A percentile compares a stretch with the other conserved stretches of the same genome.
These are phyloP conservation scores for Aristolochia californica DNA, from an alignment of 164 flowering plant species.

Conservation along the genomic window DNA sequence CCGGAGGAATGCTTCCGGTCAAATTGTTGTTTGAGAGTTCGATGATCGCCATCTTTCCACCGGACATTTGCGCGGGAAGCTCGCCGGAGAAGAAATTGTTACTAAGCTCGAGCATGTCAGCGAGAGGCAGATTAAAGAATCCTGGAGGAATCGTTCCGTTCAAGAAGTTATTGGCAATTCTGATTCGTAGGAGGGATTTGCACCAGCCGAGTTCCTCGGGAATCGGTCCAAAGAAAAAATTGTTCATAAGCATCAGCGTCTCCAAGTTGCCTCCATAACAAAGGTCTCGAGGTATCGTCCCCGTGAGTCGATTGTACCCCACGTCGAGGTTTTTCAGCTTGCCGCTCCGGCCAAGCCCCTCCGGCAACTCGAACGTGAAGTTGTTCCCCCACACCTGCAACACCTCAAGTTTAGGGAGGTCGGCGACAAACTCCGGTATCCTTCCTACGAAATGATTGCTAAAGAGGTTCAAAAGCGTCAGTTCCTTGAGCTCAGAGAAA, in stretches of 20 bases:
- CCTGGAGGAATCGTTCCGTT: slow-evolving; percentile 70
- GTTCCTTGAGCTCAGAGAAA: slow-evolving; percentile 37
- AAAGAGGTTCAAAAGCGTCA: slow-evolving; percentile 53
- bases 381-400: slow-evolving; percentile 77
- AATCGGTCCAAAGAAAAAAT: slow-evolving; percentile 58
- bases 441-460: slow-evolving; percentile 51
- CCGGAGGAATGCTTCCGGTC: slow-evolving; percentile 53
- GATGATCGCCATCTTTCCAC: slow-evolving; percentile 24
- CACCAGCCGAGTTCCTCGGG: slow-evolving; percentile 76
- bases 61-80: slow-evolving; percentile 48
- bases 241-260: slow-evolving; percentile 54
- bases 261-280: slow-evolving; percentile 53
- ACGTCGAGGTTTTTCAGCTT: slow-evolving; percentile 48
- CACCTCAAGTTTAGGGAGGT: slow-evolving; percentile 58
- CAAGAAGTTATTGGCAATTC: slow-evolving; percentile 42
- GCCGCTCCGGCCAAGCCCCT: slow-evolving; percentile 58
- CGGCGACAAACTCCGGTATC: slow-evolving; percentile 58
- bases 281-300: slow-evolving; percentile 48
- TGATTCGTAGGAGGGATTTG: slow-evolving; percentile 43
- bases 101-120: slow-evolving; percentile 35
- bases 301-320: slow-evolving; percentile 58
- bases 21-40: slow-evolving; percentile 43
- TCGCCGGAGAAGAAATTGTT: slow-evolving; percentile 64
- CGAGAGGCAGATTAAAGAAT: slow-evolving; percentile 44
- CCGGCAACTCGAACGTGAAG: slow-evolving; percentile 66